Conservation (phyloP, 2,329 filamentous ascomycete species). For the Calonectria crousiana region DNA sequence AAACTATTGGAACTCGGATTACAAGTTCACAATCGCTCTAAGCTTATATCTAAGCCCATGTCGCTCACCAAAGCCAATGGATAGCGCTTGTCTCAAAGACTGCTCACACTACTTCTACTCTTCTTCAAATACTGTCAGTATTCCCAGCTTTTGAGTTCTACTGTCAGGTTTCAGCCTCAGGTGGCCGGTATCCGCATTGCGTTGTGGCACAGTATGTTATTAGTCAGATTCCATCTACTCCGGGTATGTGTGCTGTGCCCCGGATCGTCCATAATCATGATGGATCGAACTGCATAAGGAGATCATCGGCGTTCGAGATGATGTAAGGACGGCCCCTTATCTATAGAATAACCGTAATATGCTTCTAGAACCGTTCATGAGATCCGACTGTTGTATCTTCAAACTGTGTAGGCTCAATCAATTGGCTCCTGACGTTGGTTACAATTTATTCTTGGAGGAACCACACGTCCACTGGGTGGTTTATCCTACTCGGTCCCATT, state of each 20-base stretch:
- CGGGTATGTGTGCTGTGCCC: background rate
- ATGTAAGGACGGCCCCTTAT: background rate
- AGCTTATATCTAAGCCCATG: too few relatives aligned
- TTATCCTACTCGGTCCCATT: background rate
- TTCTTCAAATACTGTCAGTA: background rate
- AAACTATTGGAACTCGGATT: background rate
- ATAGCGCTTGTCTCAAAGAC: too few relatives aligned
- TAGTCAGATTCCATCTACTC: background rate
- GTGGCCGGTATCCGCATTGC: background rate
- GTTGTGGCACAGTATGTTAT: background rate
- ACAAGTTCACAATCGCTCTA: background rate
- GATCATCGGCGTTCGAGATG: background rate
- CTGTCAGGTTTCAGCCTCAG: background rate
- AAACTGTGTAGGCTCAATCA: background rate
- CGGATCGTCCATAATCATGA: background rate
- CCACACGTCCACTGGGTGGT: background rate
- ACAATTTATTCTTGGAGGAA: background rate
- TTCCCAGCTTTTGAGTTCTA: background rate
- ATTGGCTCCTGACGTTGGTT: background rate
- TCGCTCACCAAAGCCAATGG: background rate
- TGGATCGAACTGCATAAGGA: constrained; percentile 3
- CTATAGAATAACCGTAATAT: background rate
- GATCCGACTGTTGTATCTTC: background rate
- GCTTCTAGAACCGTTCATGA: background rate
- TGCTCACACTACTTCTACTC: background rate